Conservation (phyloP, 768 basidiomycete species). For the Suillus discolor region DNA sequence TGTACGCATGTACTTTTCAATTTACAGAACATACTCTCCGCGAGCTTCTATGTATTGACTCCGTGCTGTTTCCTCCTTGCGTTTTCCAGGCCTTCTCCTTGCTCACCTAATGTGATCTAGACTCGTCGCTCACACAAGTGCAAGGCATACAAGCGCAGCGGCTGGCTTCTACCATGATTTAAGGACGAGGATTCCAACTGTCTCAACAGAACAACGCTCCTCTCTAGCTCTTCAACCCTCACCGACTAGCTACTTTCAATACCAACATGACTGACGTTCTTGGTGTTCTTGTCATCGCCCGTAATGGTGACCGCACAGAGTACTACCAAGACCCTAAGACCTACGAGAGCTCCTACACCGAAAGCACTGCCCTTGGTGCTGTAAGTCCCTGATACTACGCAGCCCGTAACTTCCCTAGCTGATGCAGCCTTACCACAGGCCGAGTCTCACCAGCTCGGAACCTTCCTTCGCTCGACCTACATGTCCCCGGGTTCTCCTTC, state of each 20-base stretch:
- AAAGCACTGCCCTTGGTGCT: constrained; percentile 77
- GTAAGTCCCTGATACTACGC: constrained; percentile 37
- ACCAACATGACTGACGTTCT: constrained; percentile 52
- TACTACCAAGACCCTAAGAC: constrained; percentile 73
- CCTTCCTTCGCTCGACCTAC: constrained; percentile 64
- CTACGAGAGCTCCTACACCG: constrained; percentile 62
- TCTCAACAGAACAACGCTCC: constrained; percentile 15
- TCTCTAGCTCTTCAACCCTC: not conserved
- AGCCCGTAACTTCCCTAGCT: not conserved
- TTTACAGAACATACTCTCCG: not conserved
- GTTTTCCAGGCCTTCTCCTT: constrained; percentile 4
- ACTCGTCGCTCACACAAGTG: not conserved
- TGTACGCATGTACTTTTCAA: not conserved
- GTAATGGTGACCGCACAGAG: constrained; percentile 75
- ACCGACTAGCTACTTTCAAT: constrained; percentile 10
- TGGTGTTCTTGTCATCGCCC: constrained; percentile 76
- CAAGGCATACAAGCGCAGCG: not conserved
- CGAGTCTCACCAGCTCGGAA: constrained; percentile 68
- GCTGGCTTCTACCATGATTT: not conserved
- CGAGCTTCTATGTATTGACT: not conserved
- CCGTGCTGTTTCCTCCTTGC: constrained; percentile 3
- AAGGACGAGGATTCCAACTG: not conserved
- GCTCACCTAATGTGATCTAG: constrained; percentile 5
- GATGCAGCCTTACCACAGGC: constrained; percentile 40
- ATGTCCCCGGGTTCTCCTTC: constrained; percentile 64